A percentile compares a stretch with the other conserved stretches of the same genome.
phyloP scores from a whole-genome alignment of 805 yeast genomes.

The Zygosaccharomyces siamensis region DNA sequence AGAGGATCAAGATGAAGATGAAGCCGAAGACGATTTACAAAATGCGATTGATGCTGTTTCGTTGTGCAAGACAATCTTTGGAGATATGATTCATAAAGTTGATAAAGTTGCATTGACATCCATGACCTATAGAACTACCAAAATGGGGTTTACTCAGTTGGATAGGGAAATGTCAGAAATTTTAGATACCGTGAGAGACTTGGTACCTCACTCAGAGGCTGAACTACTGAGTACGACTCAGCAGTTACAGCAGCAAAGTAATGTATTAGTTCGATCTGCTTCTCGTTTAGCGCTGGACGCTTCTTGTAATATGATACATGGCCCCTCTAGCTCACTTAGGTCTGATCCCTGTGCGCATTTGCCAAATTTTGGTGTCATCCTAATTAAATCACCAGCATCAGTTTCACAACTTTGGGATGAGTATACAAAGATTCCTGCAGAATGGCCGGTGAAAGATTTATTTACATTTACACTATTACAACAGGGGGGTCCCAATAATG shows the following conservation, averaged over 20 bases:
- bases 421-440: constrained; percentile 27
- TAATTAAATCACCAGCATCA: constrained; percentile 29
- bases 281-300: constrained; percentile 1
- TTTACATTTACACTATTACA: constrained; percentile 19
- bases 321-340: not conserved
- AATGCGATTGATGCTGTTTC: constrained; percentile 11
- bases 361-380: constrained; percentile 28
- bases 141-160: not conserved
- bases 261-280: not conserved
- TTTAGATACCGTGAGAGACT: constrained; percentile 2
- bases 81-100: constrained; percentile 15
- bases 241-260: not conserved
- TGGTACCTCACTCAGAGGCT: not conserved
- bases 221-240: not conserved
- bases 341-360: constrained; percentile 24
- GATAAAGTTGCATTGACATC: constrained; percentile 13
- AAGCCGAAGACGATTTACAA: constrained; percentile 8
- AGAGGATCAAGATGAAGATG: not conserved
- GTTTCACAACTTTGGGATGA: constrained; percentile 31
- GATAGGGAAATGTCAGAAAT: constrained; percentile 8
- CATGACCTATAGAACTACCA: constrained; percentile 6
- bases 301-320: not conserved
- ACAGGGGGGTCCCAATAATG: constrained; percentile 13
- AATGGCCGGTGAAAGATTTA: constrained; percentile 25
- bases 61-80: constrained; percentile 17